phyloP scores from a whole-genome alignment of 768 basidiomycete genomes.

The Dentipellis sp. region DNA sequence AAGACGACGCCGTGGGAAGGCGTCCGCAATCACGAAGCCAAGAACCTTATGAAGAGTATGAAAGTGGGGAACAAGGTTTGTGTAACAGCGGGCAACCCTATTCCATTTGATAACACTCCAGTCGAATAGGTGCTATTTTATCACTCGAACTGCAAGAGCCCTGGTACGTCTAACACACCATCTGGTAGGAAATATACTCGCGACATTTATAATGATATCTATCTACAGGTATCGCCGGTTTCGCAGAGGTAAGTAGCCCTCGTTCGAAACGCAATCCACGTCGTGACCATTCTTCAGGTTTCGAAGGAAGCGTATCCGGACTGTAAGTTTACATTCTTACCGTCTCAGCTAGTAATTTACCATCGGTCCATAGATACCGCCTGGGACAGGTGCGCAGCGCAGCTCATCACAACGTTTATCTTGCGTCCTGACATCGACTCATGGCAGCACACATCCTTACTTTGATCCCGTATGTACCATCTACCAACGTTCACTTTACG shows the following conservation, averaged over 20 bases:
- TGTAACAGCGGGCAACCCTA: background rate
- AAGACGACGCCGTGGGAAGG: slow-evolving; percentile 78
- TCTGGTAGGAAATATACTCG: background rate
- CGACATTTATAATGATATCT: background rate
- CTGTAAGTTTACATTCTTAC: slow-evolving; percentile 37
- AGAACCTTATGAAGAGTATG: slow-evolving; percentile 82
- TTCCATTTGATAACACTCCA: background rate
- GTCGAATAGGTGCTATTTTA: slow-evolving; percentile 65
- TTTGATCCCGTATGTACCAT: slow-evolving; percentile 51
- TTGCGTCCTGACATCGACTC: slow-evolving; percentile 15
- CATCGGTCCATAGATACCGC: slow-evolving; percentile 57
- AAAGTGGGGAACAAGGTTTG: slow-evolving; percentile 60
- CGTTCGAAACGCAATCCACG: too few relatives aligned
- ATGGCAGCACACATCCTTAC: slow-evolving; percentile 62
- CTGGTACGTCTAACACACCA: slow-evolving; percentile 35
- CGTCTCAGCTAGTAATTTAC: background rate
- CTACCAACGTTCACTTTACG: slow-evolving; percentile 1
- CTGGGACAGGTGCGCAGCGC: slow-evolving; percentile 65
- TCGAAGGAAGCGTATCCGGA: slow-evolving; percentile 85
- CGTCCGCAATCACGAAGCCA: slow-evolving; percentile 77
- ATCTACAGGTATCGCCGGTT: slow-evolving; percentile 60
- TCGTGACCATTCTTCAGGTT: slow-evolving; percentile 34
- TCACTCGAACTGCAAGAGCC: slow-evolving; percentile 79
- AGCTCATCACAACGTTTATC: background rate
- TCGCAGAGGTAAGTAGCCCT: slow-evolving; percentile 58